Evolutionary conservation across 1,284 basidiomycete species (phyloP), one percentile per base, ranked within the genome.

Genomic region (Phlebopus sp.): DNA sequence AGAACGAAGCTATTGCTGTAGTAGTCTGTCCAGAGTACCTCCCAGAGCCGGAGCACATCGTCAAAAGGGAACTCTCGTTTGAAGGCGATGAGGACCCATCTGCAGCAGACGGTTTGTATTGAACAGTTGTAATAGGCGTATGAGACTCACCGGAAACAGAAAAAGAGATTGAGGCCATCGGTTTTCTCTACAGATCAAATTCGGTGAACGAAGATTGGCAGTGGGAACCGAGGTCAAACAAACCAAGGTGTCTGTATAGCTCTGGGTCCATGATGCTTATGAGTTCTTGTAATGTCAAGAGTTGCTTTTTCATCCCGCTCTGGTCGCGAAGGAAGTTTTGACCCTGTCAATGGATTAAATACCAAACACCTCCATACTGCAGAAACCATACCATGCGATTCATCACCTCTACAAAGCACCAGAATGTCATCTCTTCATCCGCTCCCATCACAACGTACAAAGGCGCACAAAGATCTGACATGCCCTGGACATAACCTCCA

Each of bases 371-470:
- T 39, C 34, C 4, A 44, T 44, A 34, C 21, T 30, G 46, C 5
- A 37, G 42, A 27, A 30, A 37, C 4, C 17, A 71, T 50, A 90
- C 92, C 91, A 97, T 96, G 41, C 91, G 84, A 59, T 91, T 78
- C 97, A 99, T 99, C 47, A 97, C 79, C 52, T 88, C 84, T 17
- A 91, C 92, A 62, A 99, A 94, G 61, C 91, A 93, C 93, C 94
- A 97, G 68, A 97, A 99, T 0, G 92, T 92, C 63, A 88, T 70
- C 38, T 87, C 89, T 60, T 97, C 92, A 57, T 97, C 90, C 11
- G 83, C 90, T 43, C 82, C 85, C 76, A 92, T 89, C 5, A 96
- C 90, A 25, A 97, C 84, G 64, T 97, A 99, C 18, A 98, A 74
- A 6, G 96, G 96, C 2, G 92, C 87, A 59, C 93, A 92, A 5